Conservation (phyloP, 805 yeast genomes). For the Candida sphagnicola region DNA sequence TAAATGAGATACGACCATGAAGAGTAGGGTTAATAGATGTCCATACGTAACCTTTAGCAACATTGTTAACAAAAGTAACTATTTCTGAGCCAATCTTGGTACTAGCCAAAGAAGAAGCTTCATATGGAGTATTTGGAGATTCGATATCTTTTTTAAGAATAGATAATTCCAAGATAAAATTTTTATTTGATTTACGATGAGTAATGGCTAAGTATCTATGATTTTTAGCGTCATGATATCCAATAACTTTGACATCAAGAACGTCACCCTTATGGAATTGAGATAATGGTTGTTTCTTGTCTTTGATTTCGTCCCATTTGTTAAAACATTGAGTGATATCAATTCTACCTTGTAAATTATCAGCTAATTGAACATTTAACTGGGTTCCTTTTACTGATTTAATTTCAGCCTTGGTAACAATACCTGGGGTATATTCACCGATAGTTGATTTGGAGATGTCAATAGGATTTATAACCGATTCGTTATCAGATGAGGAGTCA, state of each 20-base stretch:
- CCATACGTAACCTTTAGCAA: conserved; percentile 58
- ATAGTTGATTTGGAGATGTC: conserved; percentile 47
- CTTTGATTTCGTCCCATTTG: conserved; percentile 48
- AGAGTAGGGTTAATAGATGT: conserved; percentile 65
- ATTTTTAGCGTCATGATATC: conserved; percentile 67
- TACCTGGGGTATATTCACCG: conserved; percentile 58
- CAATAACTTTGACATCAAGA: conserved; percentile 65
- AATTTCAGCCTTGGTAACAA: conserved; percentile 54
- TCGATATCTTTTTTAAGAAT: conserved; percentile 42
- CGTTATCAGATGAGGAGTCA: conserved; percentile 19
- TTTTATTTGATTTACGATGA: conserved; percentile 48
- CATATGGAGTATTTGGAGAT: conserved; percentile 18
- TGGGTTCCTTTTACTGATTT: conserved; percentile 68
- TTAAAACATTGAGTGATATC: conserved; percentile 71
- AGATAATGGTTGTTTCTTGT: conserved; percentile 54
- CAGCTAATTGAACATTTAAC: conserved; percentile 71
- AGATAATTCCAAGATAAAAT: conserved; percentile 62
- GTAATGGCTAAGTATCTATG: conserved; percentile 66
- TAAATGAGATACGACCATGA: conserved; percentile 60
- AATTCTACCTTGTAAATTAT: conserved; percentile 73
- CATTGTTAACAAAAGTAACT: conserved; percentile 63
- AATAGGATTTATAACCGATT: conserved; percentile 51
- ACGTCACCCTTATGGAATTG: conserved; percentile 55
- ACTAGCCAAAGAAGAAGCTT: conserved; percentile 35
- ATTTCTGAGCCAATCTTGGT: conserved; percentile 48